A percentile compares a stretch with the other conserved stretches of the same genome.
These are phyloP conservation scores for Aspergillus carbonarius DNA, from an alignment of 2,329 filamentous ascomycete genomes.

Conservation along the genomic window DNA sequence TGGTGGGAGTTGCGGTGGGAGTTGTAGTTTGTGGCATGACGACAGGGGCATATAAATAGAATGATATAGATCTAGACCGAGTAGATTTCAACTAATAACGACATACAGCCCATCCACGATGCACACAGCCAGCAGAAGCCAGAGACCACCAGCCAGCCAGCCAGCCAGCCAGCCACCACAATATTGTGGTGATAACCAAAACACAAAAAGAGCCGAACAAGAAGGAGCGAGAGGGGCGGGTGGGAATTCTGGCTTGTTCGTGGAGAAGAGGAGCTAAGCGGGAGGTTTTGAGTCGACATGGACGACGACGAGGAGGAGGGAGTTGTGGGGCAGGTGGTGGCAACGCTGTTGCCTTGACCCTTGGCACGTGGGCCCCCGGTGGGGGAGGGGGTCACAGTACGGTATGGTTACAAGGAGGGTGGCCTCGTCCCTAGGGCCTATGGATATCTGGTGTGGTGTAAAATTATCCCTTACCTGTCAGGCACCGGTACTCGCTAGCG, in stretches of 20 bases:
- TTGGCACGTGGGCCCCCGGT: not conserved
- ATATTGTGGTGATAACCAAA: not conserved
- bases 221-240: constrained; percentile 7
- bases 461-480: not conserved
- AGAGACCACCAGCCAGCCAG: not conserved
- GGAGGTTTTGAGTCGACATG: constrained; percentile 5
- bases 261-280: constrained; percentile 1
- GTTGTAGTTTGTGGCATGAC: constrained; percentile 16
- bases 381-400: not conserved
- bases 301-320: constrained; percentile 11
- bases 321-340: constrained; percentile 24
- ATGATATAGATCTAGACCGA: not conserved
- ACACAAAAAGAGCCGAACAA: not conserved
- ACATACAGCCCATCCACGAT: not conserved
- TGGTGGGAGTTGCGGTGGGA: not conserved
- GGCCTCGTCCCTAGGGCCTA: not conserved
- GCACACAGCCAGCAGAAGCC: not conserved
- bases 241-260: constrained; percentile 1
- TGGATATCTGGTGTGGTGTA: no score
- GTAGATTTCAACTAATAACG: not conserved
- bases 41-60: not conserved
- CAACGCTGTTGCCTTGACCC: constrained; percentile 9
- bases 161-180: not conserved
- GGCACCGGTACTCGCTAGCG: not conserved
- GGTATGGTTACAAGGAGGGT: not conserved